A percentile compares a stretch with the other conserved stretches of the same genome.
phyloP scores from a whole-genome alignment of 1,139 yeast species.

The Candida sanyaensis region DNA sequence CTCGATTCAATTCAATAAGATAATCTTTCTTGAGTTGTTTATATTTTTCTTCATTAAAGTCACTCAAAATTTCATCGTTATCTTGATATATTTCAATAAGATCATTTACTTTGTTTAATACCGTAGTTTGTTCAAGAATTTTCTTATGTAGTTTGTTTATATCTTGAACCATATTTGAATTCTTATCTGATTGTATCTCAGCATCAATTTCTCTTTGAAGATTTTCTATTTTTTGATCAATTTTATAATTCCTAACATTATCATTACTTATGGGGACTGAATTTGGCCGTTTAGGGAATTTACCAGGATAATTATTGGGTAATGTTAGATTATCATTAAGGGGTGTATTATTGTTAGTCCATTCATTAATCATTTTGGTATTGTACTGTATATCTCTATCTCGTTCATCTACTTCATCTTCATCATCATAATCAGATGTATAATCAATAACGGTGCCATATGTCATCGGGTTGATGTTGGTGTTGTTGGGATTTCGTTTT shows the following conservation, averaged over 20 bases:
- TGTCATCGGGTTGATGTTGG: background rate
- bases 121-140: constrained; percentile 22
- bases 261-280: constrained; percentile 1
- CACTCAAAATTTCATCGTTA: constrained; percentile 2
- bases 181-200: constrained; percentile 15
- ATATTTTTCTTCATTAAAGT: constrained; percentile 9
- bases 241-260: constrained; percentile 3
- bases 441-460: constrained; percentile 6
- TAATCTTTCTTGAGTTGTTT: constrained; percentile 33
- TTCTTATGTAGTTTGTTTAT: constrained; percentile 15
- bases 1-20: constrained; percentile 29
- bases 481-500: background rate
- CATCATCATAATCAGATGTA: constrained; percentile 4
- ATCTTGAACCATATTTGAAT: constrained; percentile 9
- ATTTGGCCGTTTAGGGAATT: constrained; percentile 13
- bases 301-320: constrained; percentile 25
- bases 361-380: constrained; percentile 11
- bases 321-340: constrained; percentile 14
- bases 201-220: constrained; percentile 19
- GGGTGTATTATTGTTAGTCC: constrained; percentile 10
- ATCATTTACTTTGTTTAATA: constrained; percentile 23
- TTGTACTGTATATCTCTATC: constrained; percentile 16
- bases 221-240: constrained; percentile 13
- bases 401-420: constrained; percentile 23
- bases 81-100: constrained; percentile 21